Evolutionary conservation across 306 rosid species (phyloP).

Genomic region (Rosa lucieae): DNA sequence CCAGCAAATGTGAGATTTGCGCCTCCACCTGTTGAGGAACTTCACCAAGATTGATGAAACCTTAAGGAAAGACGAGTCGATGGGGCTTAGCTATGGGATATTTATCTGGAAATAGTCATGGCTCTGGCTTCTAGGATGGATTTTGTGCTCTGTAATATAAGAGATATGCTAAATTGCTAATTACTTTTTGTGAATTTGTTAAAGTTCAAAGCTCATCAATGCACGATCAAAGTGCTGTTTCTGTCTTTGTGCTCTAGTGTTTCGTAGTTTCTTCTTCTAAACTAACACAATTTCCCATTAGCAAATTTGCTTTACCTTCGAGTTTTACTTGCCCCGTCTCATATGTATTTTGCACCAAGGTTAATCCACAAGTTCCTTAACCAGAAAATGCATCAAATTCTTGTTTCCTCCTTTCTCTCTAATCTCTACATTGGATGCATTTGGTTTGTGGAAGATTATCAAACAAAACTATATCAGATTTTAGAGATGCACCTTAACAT

Average conservation of each 20-base stretch:
- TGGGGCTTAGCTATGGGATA: background rate
- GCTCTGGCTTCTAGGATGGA: slow-evolving; percentile 20
- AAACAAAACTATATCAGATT: background rate
- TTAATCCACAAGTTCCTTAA: background rate
- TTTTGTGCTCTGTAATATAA: slow-evolving; percentile 53
- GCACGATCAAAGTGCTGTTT: slow-evolving; percentile 18
- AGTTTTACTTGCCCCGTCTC: background rate
- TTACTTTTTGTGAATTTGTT: slow-evolving; percentile 37
- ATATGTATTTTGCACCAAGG: background rate
- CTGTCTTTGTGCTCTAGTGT: slow-evolving; percentile 5
- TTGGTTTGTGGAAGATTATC: background rate
- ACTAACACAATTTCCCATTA: background rate
- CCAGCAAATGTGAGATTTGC: slow-evolving; percentile 85
- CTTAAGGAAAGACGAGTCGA: background rate
- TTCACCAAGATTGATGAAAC: slow-evolving; percentile 50
- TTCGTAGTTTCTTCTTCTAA: background rate
- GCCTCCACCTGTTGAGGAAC: slow-evolving; percentile 62
- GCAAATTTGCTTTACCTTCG: background rate
- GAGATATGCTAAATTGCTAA: slow-evolving; percentile 22
- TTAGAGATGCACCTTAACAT: background rate
- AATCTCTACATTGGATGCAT: background rate
- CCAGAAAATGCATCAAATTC: background rate
- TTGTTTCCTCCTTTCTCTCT: background rate
- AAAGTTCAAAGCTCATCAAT: slow-evolving; percentile 23
- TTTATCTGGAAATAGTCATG: slow-evolving; percentile 11